Base-by-base conservation (phyloP, 352 stramenopile genomes). In the Lagenidium sp. region DNA sequence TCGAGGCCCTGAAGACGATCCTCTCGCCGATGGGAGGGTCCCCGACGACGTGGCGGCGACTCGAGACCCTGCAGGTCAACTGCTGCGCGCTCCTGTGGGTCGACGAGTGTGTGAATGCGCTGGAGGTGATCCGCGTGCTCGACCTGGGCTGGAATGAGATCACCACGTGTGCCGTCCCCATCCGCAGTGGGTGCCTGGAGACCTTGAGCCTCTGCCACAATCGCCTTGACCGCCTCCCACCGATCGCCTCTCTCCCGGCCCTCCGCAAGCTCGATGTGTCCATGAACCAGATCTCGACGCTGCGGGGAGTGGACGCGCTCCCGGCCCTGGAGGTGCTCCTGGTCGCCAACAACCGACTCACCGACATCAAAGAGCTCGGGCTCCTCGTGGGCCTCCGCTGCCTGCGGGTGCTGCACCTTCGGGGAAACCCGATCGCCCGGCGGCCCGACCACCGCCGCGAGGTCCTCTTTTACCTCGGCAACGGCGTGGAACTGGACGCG, bases 111-210 rank as follows among this genome's bases (percentile, higher is more conserved):
- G 57, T 87, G 15, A 85, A 85, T 41, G 34, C 64, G 21, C 43
- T 91, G 15, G 38, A 54, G 29, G 56, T 38, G 0, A 44, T 85
- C 18, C 53, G 55, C 22, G 66, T 62, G 0, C 45, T 87, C 16
- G 71, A 91, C 44, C 53, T 91, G 20, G 69, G 75, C 7, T 88
- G 76, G 75, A 91, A 91, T 46, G 47, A 67, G 20, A 87, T 91
- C 23, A 29, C 64, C 1, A 37, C 8, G 6, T 68, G 88, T 11
- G 50, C 72, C 8, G 38, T 39, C 20, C 31, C 50, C 5, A 23
- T 82, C 3, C 37, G 41, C 4, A 67, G 53, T 1, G 23, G 24
- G 16, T 68, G 65, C 15, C 52, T 91, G 2, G 37, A 81, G 47
- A 59, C 60, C 22, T 46, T 86, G 0, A 76, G 68, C 42, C 47